Base-by-base conservation (phyloP, 1,284 basidiomycete species). In the Somion occarium region DNA sequence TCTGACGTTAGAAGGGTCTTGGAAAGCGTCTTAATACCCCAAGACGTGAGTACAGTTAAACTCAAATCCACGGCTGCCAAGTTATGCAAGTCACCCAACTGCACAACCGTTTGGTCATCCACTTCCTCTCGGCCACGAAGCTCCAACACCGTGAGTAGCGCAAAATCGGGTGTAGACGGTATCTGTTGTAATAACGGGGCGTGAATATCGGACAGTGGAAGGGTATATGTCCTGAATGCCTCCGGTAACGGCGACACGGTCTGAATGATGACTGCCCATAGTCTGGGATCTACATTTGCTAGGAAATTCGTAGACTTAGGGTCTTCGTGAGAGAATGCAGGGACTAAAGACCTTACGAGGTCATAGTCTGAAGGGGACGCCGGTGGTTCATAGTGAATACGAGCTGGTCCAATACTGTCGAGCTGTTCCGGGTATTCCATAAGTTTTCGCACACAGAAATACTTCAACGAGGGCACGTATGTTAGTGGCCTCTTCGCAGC, bases 21-120 rank as follows among this genome's bases (percentile, higher is more conserved):
- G 0, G 66, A 59, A 24, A 77, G 62, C 20, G 61, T 59, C 3
- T 63, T 63, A 2, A 90, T 62, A 7, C 78, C 83, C 57, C 76
- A 72, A 1, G 76, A 58, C 2, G 78, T 75, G 20, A 90, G 59
- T 1, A 53, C 25, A 1, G 83, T 83, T 2, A 64, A 65, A 52
- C 79, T 80, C 11, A 78, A 73, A 62, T 89, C 83, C n/a, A 89
- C 67, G 0, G 80, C 86, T 38, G 69, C 60, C 19, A 89, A 69
- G 3, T 70, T 69, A 56, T 77, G 76, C 7, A 89, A 70, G 3
- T 64, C 58, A 27, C 73, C 75, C 13, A 88, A 69, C 9, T 68
- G 58, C 19, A 71, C 50, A 18, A 86, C 69, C 38, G 73, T 76
- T 19, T 75, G 65, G 62, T 89, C 85, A 20, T 71, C 77, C 1